Evolutionary conservation across 2,329 filamentous ascomycete species (phyloP).

Genomic region (Hypoxylon sp.): DNA sequence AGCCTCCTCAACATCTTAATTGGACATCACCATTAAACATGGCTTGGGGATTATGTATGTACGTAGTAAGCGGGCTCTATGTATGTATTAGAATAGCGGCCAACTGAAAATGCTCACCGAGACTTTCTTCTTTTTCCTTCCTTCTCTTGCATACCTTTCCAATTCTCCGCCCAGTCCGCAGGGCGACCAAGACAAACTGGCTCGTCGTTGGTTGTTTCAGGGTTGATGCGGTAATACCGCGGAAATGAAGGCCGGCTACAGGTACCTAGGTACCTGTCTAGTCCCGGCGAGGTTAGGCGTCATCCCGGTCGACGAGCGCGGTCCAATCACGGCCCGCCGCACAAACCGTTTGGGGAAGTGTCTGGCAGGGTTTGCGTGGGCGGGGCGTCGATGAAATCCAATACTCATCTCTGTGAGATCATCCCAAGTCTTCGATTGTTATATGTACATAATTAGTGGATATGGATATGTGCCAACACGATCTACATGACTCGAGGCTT

Average conservation of each 20-base stretch:
- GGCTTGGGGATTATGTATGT: conserved; percentile 3
- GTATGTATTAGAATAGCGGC: conserved; percentile 5
- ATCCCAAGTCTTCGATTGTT: conserved; percentile 23
- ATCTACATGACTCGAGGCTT: conserved; percentile 24
- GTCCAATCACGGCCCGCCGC: conserved; percentile 37
- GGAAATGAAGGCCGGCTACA: conserved; percentile 26
- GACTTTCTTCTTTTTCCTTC: background rate
- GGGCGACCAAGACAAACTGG: background rate
- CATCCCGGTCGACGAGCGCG: background rate
- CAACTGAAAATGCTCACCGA: conserved; percentile 24
- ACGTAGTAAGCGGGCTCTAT: conserved; percentile 2
- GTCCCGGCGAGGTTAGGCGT: conserved; percentile 30
- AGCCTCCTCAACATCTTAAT: conserved; percentile 30
- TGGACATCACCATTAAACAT: conserved; percentile 18
- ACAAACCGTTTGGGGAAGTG: conserved; percentile 43
- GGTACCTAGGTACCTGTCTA: conserved; percentile 31
- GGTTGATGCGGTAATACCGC: conserved; percentile 35
- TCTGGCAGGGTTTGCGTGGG: conserved; percentile 23
- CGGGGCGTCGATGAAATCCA: too few relatives aligned
- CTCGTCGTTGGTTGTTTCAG: conserved; percentile 13
- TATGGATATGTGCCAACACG: conserved; percentile 5
- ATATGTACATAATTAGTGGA: conserved; percentile 1
- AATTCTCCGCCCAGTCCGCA: conserved; percentile 24
- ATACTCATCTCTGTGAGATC: conserved; percentile 19
- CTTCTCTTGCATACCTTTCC: conserved; percentile 4